Conservation (phyloP, 2,329 filamentous ascomycete species). For the Lachnellula cervina region DNA sequence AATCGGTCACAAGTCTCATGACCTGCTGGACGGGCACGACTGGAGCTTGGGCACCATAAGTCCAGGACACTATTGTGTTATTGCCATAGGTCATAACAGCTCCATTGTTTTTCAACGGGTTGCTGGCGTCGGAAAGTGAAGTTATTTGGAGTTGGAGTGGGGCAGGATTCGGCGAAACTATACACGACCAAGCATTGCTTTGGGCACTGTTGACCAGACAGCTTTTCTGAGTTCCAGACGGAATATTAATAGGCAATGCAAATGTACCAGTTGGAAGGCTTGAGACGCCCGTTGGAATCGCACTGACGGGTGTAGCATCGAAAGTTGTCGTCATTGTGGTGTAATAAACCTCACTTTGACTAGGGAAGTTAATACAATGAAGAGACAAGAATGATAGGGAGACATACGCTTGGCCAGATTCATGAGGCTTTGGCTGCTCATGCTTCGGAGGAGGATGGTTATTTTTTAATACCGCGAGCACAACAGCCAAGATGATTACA, state of each 20-base stretch:
- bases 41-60: slow-evolving; percentile 60
- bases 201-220: slow-evolving; percentile 55
- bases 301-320: slow-evolving; percentile 48
- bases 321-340: slow-evolving; percentile 36
- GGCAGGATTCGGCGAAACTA: slow-evolving; percentile 35
- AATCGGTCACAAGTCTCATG: slow-evolving; percentile 52
- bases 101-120: slow-evolving; percentile 29
- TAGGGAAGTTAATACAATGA: slow-evolving; percentile 3
- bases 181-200: slow-evolving; percentile 59
- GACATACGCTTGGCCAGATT: slow-evolving; percentile 20
- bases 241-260: slow-evolving; percentile 47
- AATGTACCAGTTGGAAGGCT: slow-evolving; percentile 52
- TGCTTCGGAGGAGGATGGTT: slow-evolving; percentile 9
- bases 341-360: slow-evolving; percentile 13
- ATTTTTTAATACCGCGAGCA: slow-evolving; percentile 23
- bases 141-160: slow-evolving; percentile 19
- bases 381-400: neutral
- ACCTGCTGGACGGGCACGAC: slow-evolving; percentile 40
- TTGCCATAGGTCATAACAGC: slow-evolving; percentile 35
- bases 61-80: slow-evolving; percentile 37
- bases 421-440: neutral
- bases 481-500: slow-evolving; percentile 51
- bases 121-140: slow-evolving; percentile 8
- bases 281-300: slow-evolving; percentile 46
- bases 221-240: slow-evolving; percentile 44